Conservation (phyloP, 164 flowering plant species). For the Malania oleifera region DNA sequence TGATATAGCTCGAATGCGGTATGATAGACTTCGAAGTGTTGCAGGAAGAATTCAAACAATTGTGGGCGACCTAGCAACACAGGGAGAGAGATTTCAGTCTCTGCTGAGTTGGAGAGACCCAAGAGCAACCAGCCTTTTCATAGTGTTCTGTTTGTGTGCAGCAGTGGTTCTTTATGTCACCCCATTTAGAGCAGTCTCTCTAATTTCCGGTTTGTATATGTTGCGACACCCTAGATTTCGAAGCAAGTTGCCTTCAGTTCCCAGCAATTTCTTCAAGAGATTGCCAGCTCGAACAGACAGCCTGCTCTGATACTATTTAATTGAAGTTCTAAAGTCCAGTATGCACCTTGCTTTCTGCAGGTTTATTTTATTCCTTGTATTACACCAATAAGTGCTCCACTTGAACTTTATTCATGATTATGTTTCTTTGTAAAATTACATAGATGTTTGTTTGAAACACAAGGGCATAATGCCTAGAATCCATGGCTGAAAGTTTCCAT, state of each 20-base stretch:
- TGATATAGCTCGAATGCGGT: conserved; percentile 43
- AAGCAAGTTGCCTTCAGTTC: conserved; percentile 36
- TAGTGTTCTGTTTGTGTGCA: conserved; percentile 37
- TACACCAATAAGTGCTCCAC: too few species aligned
- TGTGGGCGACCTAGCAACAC: conserved; percentile 59
- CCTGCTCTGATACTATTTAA: conserved; percentile 64
- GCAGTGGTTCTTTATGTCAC: conserved; percentile 46
- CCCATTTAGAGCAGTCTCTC: conserved; percentile 51
- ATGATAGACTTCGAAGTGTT: conserved; percentile 50
- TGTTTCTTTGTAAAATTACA: too few species aligned
- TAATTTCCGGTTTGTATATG: conserved; percentile 47
- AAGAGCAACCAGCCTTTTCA: conserved; percentile 49
- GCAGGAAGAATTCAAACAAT: conserved; percentile 61
- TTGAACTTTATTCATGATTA: too few species aligned
- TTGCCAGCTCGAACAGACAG: conserved; percentile 61
- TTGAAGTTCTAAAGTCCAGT: too few species aligned
- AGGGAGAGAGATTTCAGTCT: conserved; percentile 57
- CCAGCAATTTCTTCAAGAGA: conserved; percentile 66
- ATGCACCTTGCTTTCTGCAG: too few species aligned
- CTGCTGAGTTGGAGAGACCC: conserved; percentile 61
- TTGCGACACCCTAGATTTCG: conserved; percentile 47
- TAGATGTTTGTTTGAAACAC: too few species aligned
- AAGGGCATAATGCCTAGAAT: too few species aligned
- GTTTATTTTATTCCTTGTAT: too few species aligned
- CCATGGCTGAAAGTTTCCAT: too few species aligned